These are phyloP conservation scores for Capronia epimyces DNA, from an alignment of 2,329 filamentous ascomycete genomes.

Conservation along the genomic window DNA sequence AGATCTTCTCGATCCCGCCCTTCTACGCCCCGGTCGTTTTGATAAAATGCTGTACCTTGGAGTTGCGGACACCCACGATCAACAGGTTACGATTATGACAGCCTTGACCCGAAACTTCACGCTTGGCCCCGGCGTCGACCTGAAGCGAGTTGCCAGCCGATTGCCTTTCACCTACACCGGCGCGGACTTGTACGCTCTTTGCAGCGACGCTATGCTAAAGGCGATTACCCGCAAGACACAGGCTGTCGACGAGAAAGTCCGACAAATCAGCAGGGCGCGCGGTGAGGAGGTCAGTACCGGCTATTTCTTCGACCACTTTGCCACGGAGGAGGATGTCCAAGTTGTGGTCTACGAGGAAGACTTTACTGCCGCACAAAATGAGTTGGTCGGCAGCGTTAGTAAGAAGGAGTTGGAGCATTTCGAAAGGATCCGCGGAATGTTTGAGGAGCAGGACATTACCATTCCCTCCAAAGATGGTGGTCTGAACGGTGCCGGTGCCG, in stretches of 20 bases:
- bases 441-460: constrained; percentile 56
- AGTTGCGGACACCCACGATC: constrained; percentile 92
- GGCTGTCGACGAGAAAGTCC: constrained; percentile 77
- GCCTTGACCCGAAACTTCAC: constrained; percentile 93
- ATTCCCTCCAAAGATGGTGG: constrained; percentile 33
- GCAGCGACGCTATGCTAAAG: constrained; percentile 98
- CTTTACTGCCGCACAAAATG: constrained; percentile 72
- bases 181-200: constrained; percentile 93
- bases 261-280: constrained; percentile 45
- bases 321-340: constrained; percentile 71
- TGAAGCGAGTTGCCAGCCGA: constrained; percentile 65
- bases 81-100: constrained; percentile 90
- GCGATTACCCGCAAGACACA: constrained; percentile 87
- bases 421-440: constrained; percentile 71
- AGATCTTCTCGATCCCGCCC: constrained; percentile 82
- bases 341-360: constrained; percentile 88
- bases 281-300: constrained; percentile 66
- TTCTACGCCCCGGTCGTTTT: constrained; percentile 84
- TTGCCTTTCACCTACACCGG: constrained; percentile 96
- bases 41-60: constrained; percentile 98
- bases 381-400: constrained; percentile 90
- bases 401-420: constrained; percentile 89
- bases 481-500: neutral
- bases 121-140: constrained; percentile 70
- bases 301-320: constrained; percentile 92